Percentiles rank a stretch among this genome's conserved stretches.
Evolutionary conservation across 2,329 filamentous ascomycete species (phyloP).

Genomic region (Scedosporium aurantiacum): DNA sequence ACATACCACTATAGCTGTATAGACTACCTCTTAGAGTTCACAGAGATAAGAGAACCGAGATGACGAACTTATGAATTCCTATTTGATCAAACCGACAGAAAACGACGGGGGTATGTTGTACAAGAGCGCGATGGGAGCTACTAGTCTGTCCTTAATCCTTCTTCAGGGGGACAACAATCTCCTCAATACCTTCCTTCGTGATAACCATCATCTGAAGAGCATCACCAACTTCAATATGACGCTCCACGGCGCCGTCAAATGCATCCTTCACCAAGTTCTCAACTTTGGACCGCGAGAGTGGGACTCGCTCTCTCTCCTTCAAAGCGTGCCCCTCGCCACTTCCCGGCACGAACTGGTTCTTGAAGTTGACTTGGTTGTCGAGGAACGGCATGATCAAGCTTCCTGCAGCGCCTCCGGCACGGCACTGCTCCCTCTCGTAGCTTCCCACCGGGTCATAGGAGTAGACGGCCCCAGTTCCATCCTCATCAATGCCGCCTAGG

Average conservation of each 20-base stretch:
- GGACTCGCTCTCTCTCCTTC: conserved; percentile 57
- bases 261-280: conserved; percentile 90
- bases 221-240: conserved; percentile 98
- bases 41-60: not conserved
- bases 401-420: conserved; percentile 82
- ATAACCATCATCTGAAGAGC: conserved; percentile 91
- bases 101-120: conserved; percentile 1
- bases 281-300: conserved; percentile 61
- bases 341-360: conserved; percentile 91
- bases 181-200: conserved; percentile 77
- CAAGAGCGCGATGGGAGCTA: not conserved
- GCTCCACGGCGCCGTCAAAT: conserved; percentile 94
- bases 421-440: conserved; percentile 94
- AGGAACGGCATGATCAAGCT: conserved; percentile 98
- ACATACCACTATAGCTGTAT: not conserved
- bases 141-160: conserved; percentile 50
- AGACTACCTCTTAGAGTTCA: not conserved
- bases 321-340: conserved; percentile 76
- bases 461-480: conserved; percentile 88
- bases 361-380: conserved; percentile 99
- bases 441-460: conserved; percentile 96
- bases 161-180: conserved; percentile 78
- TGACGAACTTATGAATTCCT: conserved; percentile 1
- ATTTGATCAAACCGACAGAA: not conserved
- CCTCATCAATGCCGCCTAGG: conserved; percentile 84